Evolutionary conservation across 2,329 filamentous ascomycete genomes (phyloP).

Genomic region (Pestalotiopsis sp.): DNA sequence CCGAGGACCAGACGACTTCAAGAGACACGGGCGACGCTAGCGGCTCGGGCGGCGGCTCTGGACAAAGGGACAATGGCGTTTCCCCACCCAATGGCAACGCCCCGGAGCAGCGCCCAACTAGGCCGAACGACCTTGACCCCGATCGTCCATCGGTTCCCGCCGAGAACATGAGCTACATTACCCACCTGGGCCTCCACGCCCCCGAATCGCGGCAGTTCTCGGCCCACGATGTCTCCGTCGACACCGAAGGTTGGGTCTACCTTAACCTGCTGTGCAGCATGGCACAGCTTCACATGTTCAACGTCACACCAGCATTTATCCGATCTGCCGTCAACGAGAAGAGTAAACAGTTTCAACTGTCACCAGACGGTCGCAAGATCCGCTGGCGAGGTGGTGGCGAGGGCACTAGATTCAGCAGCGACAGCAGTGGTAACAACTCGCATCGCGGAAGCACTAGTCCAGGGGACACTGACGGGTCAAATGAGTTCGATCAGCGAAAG

Average conservation of each 20-base stretch:
- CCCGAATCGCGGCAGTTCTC: constrained; percentile 54
- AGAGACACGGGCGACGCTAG: constrained; percentile 35
- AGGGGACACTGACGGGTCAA: constrained; percentile 44
- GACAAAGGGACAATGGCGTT: constrained; percentile 44
- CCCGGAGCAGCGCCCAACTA: constrained; percentile 75
- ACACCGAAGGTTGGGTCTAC: constrained; percentile 79
- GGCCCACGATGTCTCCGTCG: constrained; percentile 56
- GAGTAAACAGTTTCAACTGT: constrained; percentile 77
- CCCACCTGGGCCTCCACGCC: constrained; percentile 69
- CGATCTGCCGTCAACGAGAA: constrained; percentile 70
- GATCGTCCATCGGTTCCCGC: constrained; percentile 73
- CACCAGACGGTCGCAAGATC: constrained; percentile 75
- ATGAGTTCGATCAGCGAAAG: constrained; percentile 46
- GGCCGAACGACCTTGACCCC: constrained; percentile 76
- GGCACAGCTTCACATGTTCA: constrained; percentile 83
- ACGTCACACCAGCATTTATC: constrained; percentile 78
- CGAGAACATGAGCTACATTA: constrained; percentile 81
- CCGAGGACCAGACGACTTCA: constrained; percentile 49
- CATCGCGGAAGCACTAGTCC: constrained; percentile 52
- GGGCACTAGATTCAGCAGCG: constrained; percentile 67
- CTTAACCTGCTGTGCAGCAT: constrained; percentile 79
- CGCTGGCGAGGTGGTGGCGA: constrained; percentile 75
- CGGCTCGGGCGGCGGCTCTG: constrained; percentile 24
- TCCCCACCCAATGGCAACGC: constrained; percentile 28
- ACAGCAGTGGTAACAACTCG: constrained; percentile 56